Percentiles rank a stretch among this genome's conserved stretches.
Conservation (phyloP, 2,329 filamentous ascomycete genomes). For the Cladobotryum mycophilum region DNA sequence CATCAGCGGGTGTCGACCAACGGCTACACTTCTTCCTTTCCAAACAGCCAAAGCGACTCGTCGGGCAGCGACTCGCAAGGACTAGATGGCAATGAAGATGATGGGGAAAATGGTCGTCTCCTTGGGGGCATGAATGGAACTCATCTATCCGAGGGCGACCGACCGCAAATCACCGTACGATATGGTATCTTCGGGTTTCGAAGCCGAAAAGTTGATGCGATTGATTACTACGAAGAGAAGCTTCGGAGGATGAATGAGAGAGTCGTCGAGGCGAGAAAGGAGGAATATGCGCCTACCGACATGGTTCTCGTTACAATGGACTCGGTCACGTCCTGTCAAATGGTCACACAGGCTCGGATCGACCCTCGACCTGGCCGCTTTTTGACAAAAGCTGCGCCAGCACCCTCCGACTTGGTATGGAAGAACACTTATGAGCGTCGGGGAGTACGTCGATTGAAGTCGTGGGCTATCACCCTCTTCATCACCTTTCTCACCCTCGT, state of each 20-base stretch:
- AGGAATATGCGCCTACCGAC: slow-evolving; percentile 70
- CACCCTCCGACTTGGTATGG: slow-evolving; percentile 93
- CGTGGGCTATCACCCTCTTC: slow-evolving; percentile 77
- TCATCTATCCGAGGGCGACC: slow-evolving; percentile 35
- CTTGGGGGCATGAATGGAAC: slow-evolving; percentile 39
- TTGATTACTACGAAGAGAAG: slow-evolving; percentile 89
- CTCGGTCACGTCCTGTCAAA: slow-evolving; percentile 84
- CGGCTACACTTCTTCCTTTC: background rate
- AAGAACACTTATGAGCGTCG: slow-evolving; percentile 81
- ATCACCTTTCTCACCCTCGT: slow-evolving; percentile 80
- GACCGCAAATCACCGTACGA: slow-evolving; percentile 68
- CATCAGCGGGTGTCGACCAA: slow-evolving; percentile 15
- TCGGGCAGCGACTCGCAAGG: slow-evolving; percentile 21
- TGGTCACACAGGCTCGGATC: slow-evolving; percentile 91
- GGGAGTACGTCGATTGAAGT: slow-evolving; percentile 63
- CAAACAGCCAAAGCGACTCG: slow-evolving; percentile 12
- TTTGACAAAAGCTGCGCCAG: slow-evolving; percentile 77
- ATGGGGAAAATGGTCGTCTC: slow-evolving; percentile 54
- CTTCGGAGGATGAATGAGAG: slow-evolving; percentile 71
- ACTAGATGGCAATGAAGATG: slow-evolving; percentile 34
- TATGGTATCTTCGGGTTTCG: slow-evolving; percentile 70
- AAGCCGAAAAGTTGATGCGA: slow-evolving; percentile 73
- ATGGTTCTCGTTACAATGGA: slow-evolving; percentile 97
- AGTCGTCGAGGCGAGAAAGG: slow-evolving; percentile 63
- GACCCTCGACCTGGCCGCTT: slow-evolving; percentile 84